A percentile compares a stretch with the other conserved stretches of the same genome.
phyloP scores from a whole-genome alignment of 1,139 yeast species.

The Candida tropicalis region DNA sequence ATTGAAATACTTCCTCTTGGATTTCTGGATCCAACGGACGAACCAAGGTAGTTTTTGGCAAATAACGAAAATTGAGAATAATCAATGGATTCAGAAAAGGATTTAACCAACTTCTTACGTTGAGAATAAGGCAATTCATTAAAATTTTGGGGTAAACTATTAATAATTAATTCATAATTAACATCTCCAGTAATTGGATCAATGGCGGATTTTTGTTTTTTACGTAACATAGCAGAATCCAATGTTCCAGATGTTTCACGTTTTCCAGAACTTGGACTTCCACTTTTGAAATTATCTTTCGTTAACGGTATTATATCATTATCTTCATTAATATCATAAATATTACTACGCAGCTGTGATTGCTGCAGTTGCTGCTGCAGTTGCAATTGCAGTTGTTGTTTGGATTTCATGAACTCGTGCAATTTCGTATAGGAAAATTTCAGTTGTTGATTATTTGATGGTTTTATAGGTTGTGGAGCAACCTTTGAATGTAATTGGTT shows the following conservation, averaged over 20 bases:
- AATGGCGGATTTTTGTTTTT: slow-evolving; percentile 24
- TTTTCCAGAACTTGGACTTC: slow-evolving; percentile 7
- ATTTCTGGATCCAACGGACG: slow-evolving; percentile 23
- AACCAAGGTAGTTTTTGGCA: slow-evolving; percentile 36
- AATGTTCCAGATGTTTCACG: slow-evolving; percentile 11
- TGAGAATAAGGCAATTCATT: slow-evolving; percentile 69
- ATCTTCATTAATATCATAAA: slow-evolving; percentile 1
- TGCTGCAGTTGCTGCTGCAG: slow-evolving; percentile 11
- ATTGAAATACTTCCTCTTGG: slow-evolving; percentile 19
- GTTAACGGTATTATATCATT: slow-evolving; percentile 6
- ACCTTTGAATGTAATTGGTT: slow-evolving; percentile 51
- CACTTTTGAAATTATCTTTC: slow-evolving; percentile 6
- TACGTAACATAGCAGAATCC: slow-evolving; percentile 9
- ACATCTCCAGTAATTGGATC: slow-evolving; percentile 33
- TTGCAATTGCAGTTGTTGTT: slow-evolving; percentile 19
- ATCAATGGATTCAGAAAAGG: slow-evolving; percentile 58
- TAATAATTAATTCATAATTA: slow-evolving; percentile 40
- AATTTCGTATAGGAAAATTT: slow-evolving; percentile 29
- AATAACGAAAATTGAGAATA: slow-evolving; percentile 48
- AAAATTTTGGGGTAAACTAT: slow-evolving; percentile 61
- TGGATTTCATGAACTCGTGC: slow-evolving; percentile 30
- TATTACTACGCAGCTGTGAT: background rate
- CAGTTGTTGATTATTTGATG: slow-evolving; percentile 11
- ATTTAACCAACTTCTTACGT: slow-evolving; percentile 57
- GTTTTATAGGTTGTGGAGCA: slow-evolving; percentile 46